These are phyloP conservation scores for Rhytidiadelphus loreus DNA, from an alignment of 225 moss, liverwort and hornwort species.

Conservation along the genomic window DNA sequence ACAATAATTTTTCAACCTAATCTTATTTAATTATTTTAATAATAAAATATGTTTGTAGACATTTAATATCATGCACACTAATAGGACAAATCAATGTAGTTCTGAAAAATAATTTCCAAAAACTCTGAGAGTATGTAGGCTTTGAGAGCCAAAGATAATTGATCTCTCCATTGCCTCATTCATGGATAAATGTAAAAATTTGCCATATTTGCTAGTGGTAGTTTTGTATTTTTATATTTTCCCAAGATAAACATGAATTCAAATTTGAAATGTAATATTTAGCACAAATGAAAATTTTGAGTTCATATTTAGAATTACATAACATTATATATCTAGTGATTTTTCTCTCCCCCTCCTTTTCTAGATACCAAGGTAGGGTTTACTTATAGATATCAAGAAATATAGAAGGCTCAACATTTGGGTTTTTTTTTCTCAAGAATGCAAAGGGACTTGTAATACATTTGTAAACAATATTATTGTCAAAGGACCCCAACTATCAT, in stretches of 20 bases:
- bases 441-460: accelerated
- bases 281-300: background rate
- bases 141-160: background rate
- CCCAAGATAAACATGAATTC: background rate
- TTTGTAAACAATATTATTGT: background rate
- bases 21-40: no score
- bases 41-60: background rate
- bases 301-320: background rate
- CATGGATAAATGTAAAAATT: background rate
- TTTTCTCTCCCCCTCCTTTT: background rate
- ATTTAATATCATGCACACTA: accelerated
- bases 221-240: background rate
- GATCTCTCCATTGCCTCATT: background rate
- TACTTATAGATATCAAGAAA: background rate
- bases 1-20: background rate
- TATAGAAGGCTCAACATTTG: background rate
- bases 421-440: accelerated
- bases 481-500: background rate
- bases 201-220: background rate
- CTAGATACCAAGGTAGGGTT: accelerated
- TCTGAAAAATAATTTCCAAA: background rate
- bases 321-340: background rate
- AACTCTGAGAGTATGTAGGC: background rate
- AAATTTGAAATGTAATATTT: background rate
- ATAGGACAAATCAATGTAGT: background rate